Conservation (phyloP, 2,329 filamentous ascomycete genomes). For the Cryphonectria carpinicola region DNA sequence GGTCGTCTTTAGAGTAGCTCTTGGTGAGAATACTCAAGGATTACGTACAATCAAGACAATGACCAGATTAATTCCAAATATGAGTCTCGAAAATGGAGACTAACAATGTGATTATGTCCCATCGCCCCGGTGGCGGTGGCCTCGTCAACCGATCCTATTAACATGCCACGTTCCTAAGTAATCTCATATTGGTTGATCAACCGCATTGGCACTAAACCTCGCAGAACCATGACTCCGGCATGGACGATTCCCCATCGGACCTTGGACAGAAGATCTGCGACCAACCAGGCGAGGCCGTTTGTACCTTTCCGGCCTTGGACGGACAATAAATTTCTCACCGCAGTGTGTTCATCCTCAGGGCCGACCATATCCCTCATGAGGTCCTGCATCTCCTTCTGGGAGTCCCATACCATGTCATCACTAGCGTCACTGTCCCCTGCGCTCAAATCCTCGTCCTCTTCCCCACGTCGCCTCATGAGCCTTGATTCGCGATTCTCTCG, state of each 20-base stretch:
- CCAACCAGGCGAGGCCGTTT: constrained; percentile 56
- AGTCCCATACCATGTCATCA: constrained; percentile 54
- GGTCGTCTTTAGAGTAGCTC: too few relatives aligned
- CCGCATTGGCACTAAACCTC: constrained; percentile 39
- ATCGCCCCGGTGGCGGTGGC: too few relatives aligned
- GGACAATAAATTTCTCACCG: constrained; percentile 41
- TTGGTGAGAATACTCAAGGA: too few relatives aligned
- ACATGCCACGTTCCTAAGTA: too few relatives aligned
- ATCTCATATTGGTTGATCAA: constrained; percentile 37
- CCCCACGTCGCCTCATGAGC: constrained; percentile 33
- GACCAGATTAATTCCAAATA: too few relatives aligned
- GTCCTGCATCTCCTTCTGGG: constrained; percentile 51
- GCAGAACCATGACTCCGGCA: constrained; percentile 61
- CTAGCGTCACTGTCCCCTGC: constrained; percentile 37
- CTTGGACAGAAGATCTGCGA: constrained; percentile 58
- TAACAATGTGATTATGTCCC: too few relatives aligned
- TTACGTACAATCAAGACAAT: too few relatives aligned
- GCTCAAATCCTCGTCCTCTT: not conserved
- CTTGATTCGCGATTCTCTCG: constrained; percentile 16
- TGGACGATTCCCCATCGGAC: constrained; percentile 66
- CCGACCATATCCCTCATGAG: constrained; percentile 46
- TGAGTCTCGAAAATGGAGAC: too few relatives aligned
- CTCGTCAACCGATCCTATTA: too few relatives aligned
- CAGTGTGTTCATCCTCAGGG: constrained; percentile 22
- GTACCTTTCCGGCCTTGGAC: constrained; percentile 51